phyloP scores from a whole-genome alignment of 2,329 filamentous ascomycete genomes.

The Colletotrichum sp. region DNA sequence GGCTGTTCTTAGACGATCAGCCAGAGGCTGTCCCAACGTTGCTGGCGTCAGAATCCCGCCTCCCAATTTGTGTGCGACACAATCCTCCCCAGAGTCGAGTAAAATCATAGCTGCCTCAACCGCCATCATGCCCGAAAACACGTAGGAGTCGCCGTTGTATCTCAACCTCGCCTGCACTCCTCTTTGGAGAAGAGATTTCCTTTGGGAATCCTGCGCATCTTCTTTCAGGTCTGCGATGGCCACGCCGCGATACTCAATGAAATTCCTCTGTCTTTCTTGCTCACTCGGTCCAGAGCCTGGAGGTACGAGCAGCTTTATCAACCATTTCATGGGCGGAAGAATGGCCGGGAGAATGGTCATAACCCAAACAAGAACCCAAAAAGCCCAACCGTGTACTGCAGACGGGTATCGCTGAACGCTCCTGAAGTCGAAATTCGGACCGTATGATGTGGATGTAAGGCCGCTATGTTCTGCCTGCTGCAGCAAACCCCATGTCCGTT shows the following conservation, averaged over 20 bases:
- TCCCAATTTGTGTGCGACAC: not conserved
- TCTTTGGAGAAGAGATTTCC: not conserved
- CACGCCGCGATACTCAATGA: not conserved
- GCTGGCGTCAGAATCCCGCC: not conserved
- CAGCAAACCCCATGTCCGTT: not conserved
- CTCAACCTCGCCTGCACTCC: not conserved
- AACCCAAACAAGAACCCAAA: not conserved
- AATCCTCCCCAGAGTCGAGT: not conserved
- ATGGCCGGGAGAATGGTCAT: not conserved
- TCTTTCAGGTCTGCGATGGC: not conserved
- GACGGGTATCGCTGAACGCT: not conserved
- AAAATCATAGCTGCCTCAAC: not conserved
- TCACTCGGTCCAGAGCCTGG: not conserved
- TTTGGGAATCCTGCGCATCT: not conserved
- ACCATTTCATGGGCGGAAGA: not conserved
- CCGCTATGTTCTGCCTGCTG: not conserved
- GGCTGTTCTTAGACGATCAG: not conserved
- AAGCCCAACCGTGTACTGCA: not conserved
- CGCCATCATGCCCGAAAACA: not conserved
- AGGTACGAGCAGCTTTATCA: not conserved
- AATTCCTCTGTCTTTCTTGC: not conserved
- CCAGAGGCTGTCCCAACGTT: not conserved
- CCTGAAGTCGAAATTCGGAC: not conserved
- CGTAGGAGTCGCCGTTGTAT: not conserved
- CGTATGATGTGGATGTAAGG: not conserved